Conservation (phyloP, 345 rosid genomes). For the Melaleuca quinquenervia region DNA sequence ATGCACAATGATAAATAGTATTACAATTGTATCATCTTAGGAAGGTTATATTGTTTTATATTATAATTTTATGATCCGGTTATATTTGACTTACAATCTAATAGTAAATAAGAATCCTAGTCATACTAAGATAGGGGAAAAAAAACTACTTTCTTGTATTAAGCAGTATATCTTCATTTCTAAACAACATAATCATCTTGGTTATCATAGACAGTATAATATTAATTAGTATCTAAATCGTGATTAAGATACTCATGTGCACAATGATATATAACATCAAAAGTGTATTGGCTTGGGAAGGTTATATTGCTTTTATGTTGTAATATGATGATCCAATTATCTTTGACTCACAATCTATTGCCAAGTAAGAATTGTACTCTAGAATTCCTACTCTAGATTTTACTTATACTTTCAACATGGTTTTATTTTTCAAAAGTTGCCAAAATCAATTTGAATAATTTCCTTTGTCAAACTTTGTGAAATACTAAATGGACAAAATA, state of each 20-base stretch:
- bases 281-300: no score
- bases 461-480: not conserved
- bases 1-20: no score
- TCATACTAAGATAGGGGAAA: not conserved
- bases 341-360: not conserved
- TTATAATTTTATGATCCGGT: no score
- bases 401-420: not conserved
- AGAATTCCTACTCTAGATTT: not conserved
- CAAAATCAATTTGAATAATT: not conserved
- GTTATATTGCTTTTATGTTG: not conserved
- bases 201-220: not conserved
- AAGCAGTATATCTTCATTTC: not conserved
- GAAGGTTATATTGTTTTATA: no score
- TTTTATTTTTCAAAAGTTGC: not conserved
- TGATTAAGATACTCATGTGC: no score
- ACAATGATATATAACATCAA: no score
- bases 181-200: not conserved
- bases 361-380: not conserved
- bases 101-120: no score
- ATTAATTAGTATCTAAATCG: not conserved
- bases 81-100: no score
- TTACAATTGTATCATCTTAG: no score
- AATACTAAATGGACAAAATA: not conserved
- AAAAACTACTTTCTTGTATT: not conserved
- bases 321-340: not conserved